phyloP scores from a whole-genome alignment of 176 grass and related monocot genomes.

The Carex pumila region DNA sequence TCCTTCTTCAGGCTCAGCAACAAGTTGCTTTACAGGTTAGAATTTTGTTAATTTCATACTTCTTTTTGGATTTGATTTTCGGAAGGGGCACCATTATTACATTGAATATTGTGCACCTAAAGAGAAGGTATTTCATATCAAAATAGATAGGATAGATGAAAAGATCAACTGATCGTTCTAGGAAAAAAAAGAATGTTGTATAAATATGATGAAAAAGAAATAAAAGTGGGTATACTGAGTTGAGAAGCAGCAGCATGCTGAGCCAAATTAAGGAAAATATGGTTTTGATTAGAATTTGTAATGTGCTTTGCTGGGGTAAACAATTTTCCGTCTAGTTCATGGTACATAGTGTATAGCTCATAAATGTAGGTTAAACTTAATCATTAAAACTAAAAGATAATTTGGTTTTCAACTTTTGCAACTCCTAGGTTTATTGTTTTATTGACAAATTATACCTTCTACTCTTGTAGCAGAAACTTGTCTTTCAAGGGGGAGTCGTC shows the following conservation, averaged over 20 bases:
- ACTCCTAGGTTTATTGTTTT: not conserved
- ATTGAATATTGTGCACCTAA: not conserved
- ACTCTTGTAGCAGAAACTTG: slow-evolving; percentile 49
- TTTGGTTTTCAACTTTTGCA: not conserved
- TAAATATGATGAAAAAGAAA: not conserved
- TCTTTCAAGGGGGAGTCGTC: slow-evolving; percentile 66
- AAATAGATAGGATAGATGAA: not conserved
- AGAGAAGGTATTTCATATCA: not conserved
- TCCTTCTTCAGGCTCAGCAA: slow-evolving; percentile 82
- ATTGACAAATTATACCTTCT: not conserved
- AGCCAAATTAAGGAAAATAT: not conserved
- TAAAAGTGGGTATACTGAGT: not conserved
- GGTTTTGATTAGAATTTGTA: not conserved
- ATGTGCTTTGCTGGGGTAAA: not conserved
- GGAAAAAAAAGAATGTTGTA: not conserved
- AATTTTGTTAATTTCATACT: not conserved
- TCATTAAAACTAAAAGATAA: not conserved
- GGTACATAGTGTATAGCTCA: not conserved
- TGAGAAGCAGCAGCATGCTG: not conserved
- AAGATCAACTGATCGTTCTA: not conserved
- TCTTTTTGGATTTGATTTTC: not conserved
- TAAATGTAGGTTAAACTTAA: not conserved
- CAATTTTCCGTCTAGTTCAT: not conserved
- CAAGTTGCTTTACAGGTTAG: slow-evolving; percentile 87
- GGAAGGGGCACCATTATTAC: not conserved